Evolutionary conservation across 805 yeast genomes (phyloP).

Genomic region (Nematodospora valgi): DNA sequence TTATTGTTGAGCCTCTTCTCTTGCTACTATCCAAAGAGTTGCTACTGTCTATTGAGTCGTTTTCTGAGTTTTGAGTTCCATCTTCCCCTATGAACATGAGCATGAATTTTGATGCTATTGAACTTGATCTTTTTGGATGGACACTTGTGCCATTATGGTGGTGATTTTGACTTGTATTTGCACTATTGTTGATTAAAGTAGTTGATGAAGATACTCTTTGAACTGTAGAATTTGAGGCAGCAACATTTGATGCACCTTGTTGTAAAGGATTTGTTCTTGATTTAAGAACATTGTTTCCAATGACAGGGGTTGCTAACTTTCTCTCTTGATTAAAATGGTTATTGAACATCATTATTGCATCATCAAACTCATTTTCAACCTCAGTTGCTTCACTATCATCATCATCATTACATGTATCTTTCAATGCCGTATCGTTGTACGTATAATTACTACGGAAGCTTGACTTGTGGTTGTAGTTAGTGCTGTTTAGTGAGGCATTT

Average conservation of each 20-base stretch:
- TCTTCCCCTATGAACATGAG: conserved; percentile 13
- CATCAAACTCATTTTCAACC: conserved; percentile 9
- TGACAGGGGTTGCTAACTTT: too few species aligned
- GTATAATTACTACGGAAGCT: too few species aligned
- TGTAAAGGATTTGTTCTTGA: too few species aligned
- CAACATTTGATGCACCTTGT: too few species aligned
- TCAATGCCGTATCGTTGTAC: neutral
- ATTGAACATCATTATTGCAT: conserved; percentile 3
- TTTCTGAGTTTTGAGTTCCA: neutral
- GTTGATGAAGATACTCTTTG: conserved; percentile 7
- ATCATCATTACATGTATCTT: neutral
- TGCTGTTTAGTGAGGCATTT: too few species aligned
- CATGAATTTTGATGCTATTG: conserved; percentile 19
- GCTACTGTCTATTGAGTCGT: neutral
- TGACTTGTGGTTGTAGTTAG: too few species aligned
- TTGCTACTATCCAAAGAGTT: neutral
- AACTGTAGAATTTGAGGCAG: neutral
- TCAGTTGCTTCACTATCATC: conserved; percentile 9
- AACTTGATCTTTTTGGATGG: conserved; percentile 11
- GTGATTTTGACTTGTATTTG: conserved; percentile 4
- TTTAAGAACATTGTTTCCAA: too few species aligned
- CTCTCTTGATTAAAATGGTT: conserved; percentile 5
- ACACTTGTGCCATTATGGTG: conserved; percentile 7
- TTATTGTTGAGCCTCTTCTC: conserved; percentile 4
- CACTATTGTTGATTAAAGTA: conserved; percentile 2